Evolutionary conservation across 371 early-diverging fungal genomes (phyloP).

Genomic region (Funneliformis caledonium): DNA sequence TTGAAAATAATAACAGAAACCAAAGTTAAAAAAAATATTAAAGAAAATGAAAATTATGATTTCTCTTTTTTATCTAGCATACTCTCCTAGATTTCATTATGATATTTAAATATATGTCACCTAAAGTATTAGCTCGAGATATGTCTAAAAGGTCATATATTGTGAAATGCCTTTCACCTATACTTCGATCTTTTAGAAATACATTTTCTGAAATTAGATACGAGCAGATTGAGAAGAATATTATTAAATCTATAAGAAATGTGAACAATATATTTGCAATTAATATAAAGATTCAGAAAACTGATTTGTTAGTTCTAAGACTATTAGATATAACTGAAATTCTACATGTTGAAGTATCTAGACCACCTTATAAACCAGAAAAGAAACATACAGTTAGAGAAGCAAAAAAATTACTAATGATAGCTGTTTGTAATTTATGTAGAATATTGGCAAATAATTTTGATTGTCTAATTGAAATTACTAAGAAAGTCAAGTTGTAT

Average conservation of each 20-base stretch:
- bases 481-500: no score
- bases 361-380: background rate
- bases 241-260: constrained; percentile 23
- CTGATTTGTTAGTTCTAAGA: constrained; percentile 12
- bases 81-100: constrained; percentile 10
- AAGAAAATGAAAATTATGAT: background rate
- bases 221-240: no score
- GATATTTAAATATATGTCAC: constrained; percentile 31
- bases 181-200: constrained; percentile 29
- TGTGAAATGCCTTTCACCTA: constrained; percentile 13
- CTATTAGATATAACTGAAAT: constrained; percentile 24
- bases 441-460: constrained; percentile 26
- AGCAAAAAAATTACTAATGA: constrained; percentile 24
- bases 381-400: constrained; percentile 31
- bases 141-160: constrained; percentile 31
- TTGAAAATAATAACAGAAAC: constrained; percentile 22
- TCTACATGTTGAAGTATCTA: constrained; percentile 22
- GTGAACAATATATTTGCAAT: background rate
- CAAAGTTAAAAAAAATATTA: constrained; percentile 14
- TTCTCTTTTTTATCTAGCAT: constrained; percentile 22
- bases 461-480: background rate
- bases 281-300: background rate
- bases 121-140: constrained; percentile 8
- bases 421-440: constrained; percentile 26
- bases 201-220: constrained; percentile 26